Evolutionary conservation across 2,329 filamentous ascomycete species (phyloP), one percentile per base, ranked within the genome.

Genomic region (Scedosporium boydii): DNA sequence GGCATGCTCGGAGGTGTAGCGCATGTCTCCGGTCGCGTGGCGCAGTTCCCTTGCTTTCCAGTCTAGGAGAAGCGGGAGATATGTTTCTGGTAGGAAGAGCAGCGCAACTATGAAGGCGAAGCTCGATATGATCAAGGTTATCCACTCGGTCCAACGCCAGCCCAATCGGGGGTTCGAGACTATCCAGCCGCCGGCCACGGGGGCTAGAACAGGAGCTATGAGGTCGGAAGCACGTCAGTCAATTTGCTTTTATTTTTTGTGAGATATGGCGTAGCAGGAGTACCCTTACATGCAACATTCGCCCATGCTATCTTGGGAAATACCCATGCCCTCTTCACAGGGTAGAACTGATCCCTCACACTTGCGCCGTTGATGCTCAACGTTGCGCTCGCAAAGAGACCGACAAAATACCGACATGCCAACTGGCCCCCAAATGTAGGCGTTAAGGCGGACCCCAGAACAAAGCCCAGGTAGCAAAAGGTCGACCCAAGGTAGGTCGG

Each of bases 291-390:
- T 1, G 70, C 66, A 51, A 77, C 76, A 4, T 77, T 76, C 0
- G 75, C 74, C 67, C 77, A 78, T 1, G 80, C 76, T 60, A 80
- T 81, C 2, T 82, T 67, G 0, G 80, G 80, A 63, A 83, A 82
- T 9, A 75, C 75, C 58, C 77, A 78, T 0, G 78, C 78, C 58
- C 78, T 73, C 65, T 82, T 79, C 34, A 79, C 69, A 0, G 78
- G 74, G 53, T 71, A 73, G 69, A 77, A 82, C 41, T 82, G 70
- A 66, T 82, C 80, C 7, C 77, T 66, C 69, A 81, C 51, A 73
- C 80, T 65, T 74, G 70, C 18, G 73, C 79, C 56, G 74, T 80
- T 66, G 70, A 76, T 64, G 70, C 77, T 66, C 34, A 73, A 62
- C 0, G 71, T 73, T 0, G 69, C 65, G 51, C 70, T 71, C 9